These are phyloP conservation scores for Plantago lanceolata DNA, from an alignment of 305 asterid species.

Conservation along the genomic window DNA sequence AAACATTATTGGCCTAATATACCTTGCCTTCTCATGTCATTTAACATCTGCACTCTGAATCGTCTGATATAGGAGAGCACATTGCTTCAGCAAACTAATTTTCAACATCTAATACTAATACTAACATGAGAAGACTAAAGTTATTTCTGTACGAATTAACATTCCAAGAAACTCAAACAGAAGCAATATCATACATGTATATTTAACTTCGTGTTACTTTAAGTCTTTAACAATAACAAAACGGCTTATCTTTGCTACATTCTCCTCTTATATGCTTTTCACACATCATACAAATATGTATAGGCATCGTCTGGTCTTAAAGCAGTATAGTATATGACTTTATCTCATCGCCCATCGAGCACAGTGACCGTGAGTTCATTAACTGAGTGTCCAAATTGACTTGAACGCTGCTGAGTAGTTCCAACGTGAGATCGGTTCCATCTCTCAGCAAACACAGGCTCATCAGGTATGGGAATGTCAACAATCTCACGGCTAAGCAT, in stretches of 20 bases:
- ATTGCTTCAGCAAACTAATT: not conserved
- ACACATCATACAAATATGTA: not conserved
- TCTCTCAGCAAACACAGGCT: conserved; percentile 32
- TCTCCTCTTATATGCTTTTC: too few species aligned
- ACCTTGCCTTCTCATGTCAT: not conserved
- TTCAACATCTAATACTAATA: not conserved
- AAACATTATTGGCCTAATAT: not conserved
- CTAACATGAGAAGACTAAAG: not conserved
- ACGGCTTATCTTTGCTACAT: not conserved
- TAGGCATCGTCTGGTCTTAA: not conserved
- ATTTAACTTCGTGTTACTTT: too few species aligned
- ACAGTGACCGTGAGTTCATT: conserved; percentile 35
- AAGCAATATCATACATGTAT: too few species aligned
- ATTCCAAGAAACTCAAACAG: too few species aligned
- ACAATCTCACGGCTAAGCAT: conserved; percentile 22
- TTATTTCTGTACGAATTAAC: too few species aligned
- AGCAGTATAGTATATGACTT: not conserved
- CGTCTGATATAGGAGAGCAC: not conserved
- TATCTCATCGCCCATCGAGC: conserved; percentile 30
- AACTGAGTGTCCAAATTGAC: conserved; percentile 27
- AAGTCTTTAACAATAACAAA: too few species aligned
- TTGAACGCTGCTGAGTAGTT: conserved; percentile 12
- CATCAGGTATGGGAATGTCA: conserved; percentile 23
- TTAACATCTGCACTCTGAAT: not conserved
- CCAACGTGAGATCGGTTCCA: conserved; percentile 28